A percentile compares a stretch with the other conserved stretches of the same genome.
Conservation (phyloP, 306 rosid species). For the Prunus persica region DNA sequence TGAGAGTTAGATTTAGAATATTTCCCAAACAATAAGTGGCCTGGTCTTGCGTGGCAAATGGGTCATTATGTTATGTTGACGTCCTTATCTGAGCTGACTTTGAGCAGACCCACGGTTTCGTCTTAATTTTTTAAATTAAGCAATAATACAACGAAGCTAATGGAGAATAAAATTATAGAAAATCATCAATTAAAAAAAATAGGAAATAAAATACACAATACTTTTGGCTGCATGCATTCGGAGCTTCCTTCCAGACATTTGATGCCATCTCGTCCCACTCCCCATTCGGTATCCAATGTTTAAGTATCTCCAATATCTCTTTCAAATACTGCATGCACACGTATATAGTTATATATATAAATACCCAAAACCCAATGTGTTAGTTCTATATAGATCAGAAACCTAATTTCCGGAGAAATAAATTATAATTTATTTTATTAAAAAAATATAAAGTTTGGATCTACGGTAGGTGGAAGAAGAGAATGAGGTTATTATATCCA, state of each 20-base stretch:
- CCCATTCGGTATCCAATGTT: constrained; percentile 53
- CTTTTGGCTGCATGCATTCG: constrained; percentile 60
- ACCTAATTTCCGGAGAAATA: constrained; percentile 26
- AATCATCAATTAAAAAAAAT: not conserved
- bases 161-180: not conserved
- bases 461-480: not conserved
- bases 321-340: constrained; percentile 30
- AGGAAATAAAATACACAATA: constrained; percentile 22
- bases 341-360: not conserved
- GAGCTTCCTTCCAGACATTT: constrained; percentile 40
- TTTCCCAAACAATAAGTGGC: not conserved
- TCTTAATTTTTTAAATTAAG: not conserved
- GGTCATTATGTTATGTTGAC: constrained; percentile 7
- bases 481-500: not conserved
- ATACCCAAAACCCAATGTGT: constrained; percentile 37
- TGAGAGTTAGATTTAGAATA: too few species aligned
- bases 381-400: not conserved
- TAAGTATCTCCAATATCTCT: constrained; percentile 10
- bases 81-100: constrained; percentile 40
- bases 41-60: not conserved
- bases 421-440: not conserved
- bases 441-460: not conserved
- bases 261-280: constrained; percentile 46
- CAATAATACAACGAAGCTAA: constrained; percentile 4
- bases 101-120: constrained; percentile 15